These are phyloP conservation scores for Quercus lobata DNA, from an alignment of 331 rosid species.

Conservation along the genomic window DNA sequence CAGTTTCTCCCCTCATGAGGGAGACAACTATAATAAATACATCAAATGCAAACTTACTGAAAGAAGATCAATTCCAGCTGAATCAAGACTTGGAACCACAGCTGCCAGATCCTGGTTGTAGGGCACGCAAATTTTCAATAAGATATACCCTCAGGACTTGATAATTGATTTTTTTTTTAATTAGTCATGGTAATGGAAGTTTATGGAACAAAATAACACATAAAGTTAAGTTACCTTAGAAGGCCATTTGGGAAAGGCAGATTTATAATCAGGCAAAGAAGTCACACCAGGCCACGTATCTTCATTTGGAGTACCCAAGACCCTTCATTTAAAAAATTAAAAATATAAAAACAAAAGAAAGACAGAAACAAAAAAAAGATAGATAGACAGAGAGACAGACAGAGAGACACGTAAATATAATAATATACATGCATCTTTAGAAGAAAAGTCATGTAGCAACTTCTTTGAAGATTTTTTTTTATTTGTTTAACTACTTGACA, in stretches of 20 bases:
- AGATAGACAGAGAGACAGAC: constrained; percentile 4
- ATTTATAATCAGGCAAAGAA: constrained; percentile 92
- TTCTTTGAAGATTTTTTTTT: not conserved
- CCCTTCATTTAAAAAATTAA: constrained; percentile 42
- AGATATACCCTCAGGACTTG: not conserved
- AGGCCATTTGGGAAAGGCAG: constrained; percentile 92
- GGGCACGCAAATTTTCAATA: not conserved
- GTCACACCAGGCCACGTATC: constrained; percentile 97
- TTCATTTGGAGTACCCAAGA: constrained; percentile 92
- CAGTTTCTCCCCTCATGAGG: constrained; percentile 8
- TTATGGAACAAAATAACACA: constrained; percentile 1
- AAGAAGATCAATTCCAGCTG: constrained; percentile 84
- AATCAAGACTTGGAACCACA: constrained; percentile 78
- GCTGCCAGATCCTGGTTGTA: constrained; percentile 67
- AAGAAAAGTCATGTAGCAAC: not conserved
- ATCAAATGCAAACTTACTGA: constrained; percentile 57
- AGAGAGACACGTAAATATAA: constrained; percentile 24
- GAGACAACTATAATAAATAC: not conserved
- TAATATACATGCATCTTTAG: constrained; percentile 10
- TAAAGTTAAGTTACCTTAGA: constrained; percentile 50
- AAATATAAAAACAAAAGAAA: too few relatives aligned
- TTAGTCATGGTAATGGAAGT: not conserved
- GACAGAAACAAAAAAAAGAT: not conserved
- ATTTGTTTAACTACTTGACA: not conserved
- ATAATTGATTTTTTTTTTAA: not conserved